Percentiles rank a stretch among this genome's conserved stretches.
These are phyloP conservation scores for Alternaria infectoria DNA, from an alignment of 2,329 filamentous ascomycete species.

Conservation along the genomic window DNA sequence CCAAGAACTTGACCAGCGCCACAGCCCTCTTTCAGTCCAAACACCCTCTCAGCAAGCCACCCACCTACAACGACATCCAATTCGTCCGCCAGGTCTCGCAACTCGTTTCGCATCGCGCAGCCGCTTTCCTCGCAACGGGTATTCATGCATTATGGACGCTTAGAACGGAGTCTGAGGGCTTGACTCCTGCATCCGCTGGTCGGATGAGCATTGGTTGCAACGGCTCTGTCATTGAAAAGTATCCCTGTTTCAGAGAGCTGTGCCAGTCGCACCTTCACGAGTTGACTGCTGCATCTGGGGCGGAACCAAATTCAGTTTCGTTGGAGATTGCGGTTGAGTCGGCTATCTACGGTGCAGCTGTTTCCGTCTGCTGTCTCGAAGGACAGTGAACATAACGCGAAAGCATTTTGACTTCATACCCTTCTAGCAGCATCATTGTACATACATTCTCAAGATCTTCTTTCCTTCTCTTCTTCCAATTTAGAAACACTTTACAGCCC, in stretches of 20 bases:
- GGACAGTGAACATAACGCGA: constrained; percentile 18
- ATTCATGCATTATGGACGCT: constrained; percentile 68
- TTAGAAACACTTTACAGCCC: neutral
- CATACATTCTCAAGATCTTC: constrained; percentile 5
- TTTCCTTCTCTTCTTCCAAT: neutral
- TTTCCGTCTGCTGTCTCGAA: constrained; percentile 60
- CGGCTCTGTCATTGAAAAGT: constrained; percentile 79
- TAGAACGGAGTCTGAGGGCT: constrained; percentile 57
- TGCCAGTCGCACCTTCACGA: constrained; percentile 70
- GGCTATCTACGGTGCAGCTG: constrained; percentile 75
- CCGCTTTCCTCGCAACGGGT: constrained; percentile 67
- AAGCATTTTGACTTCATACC: constrained; percentile 11
- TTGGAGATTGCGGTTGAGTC: constrained; percentile 76
- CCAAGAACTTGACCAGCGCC: constrained; percentile 48
- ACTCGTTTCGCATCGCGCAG: constrained; percentile 64
- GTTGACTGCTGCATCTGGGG: constrained; percentile 55
- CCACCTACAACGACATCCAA: constrained; percentile 57
- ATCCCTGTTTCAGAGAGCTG: constrained; percentile 68
- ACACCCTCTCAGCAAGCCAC: constrained; percentile 56
- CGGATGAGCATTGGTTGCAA: constrained; percentile 71
- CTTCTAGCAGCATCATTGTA: constrained; percentile 13
- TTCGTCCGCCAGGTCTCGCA: constrained; percentile 62
- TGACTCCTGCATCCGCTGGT: constrained; percentile 43
- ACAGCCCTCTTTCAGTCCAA: constrained; percentile 58
- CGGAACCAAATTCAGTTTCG: constrained; percentile 57